These are phyloP conservation scores for Saturnispora mendoncae DNA, from an alignment of 805 yeast species.

Conservation along the genomic window DNA sequence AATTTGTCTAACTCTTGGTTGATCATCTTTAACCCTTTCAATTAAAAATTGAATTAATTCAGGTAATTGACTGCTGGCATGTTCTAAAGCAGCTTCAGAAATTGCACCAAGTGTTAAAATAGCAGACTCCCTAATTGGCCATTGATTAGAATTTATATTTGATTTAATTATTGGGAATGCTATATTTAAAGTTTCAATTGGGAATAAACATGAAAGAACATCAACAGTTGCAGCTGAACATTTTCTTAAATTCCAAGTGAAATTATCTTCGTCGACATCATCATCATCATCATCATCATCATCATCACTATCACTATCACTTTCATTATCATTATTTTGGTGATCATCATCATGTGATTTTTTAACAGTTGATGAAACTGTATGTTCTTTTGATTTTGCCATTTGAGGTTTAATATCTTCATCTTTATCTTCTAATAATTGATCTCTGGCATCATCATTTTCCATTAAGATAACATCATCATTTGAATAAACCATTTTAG, in stretches of 20 bases:
- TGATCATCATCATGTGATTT: slow-evolving; percentile 15
- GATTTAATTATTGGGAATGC: slow-evolving; percentile 71
- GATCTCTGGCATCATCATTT: slow-evolving; percentile 61
- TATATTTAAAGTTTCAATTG: slow-evolving; percentile 55
- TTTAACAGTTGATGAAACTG: slow-evolving; percentile 11
- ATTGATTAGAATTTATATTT: slow-evolving; percentile 56
- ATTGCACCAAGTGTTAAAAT: slow-evolving; percentile 93
- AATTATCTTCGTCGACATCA: slow-evolving; percentile 55
- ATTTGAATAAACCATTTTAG: slow-evolving; percentile 82
- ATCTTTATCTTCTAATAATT: slow-evolving; percentile 71
- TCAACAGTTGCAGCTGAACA: slow-evolving; percentile 94
- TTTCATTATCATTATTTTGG: slow-evolving; percentile 8
- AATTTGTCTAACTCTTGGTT: slow-evolving; percentile 85
- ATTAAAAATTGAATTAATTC: slow-evolving; percentile 77
- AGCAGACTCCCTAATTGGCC: slow-evolving; percentile 92
- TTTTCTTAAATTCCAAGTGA: slow-evolving; percentile 86
- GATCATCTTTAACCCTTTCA: slow-evolving; percentile 62
- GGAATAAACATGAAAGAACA: slow-evolving; percentile 58
- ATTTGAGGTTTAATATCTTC: slow-evolving; percentile 82
- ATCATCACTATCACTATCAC: slow-evolving; percentile 38
- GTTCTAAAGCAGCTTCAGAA: slow-evolving; percentile 76
- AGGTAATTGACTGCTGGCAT: slow-evolving; percentile 65
- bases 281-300: slow-evolving; percentile 67
- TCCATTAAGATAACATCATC: slow-evolving; percentile 63
- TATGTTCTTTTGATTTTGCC: slow-evolving; percentile 52